Evolutionary conservation across 805 yeast species (phyloP).

Genomic region (Candida sphagnicola): DNA sequence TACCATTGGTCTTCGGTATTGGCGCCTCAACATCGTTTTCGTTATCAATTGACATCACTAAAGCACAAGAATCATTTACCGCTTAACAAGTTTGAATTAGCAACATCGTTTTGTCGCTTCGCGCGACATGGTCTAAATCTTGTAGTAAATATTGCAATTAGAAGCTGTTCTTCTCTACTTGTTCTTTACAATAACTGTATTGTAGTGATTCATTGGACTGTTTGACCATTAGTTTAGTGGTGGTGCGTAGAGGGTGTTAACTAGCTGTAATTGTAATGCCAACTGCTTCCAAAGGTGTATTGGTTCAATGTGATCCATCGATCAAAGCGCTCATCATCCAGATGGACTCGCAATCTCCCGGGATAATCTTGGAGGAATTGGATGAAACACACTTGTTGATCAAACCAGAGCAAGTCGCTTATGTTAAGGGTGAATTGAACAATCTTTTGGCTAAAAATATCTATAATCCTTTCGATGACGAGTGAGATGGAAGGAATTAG

Average conservation of each 20-base stretch:
- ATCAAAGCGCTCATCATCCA: slow-evolving; percentile 80
- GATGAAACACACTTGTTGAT: slow-evolving; percentile 90
- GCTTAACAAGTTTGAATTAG: too few relatives aligned
- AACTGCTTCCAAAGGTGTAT: slow-evolving; percentile 40
- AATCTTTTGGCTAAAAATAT: slow-evolving; percentile 75
- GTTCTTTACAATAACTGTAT: too few relatives aligned
- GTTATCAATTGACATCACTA: not conserved
- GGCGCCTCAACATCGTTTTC: not conserved
- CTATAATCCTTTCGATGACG: slow-evolving; percentile 79
- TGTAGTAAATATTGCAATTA: too few relatives aligned
- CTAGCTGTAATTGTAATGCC: too few relatives aligned
- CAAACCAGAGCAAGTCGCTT: slow-evolving; percentile 70
- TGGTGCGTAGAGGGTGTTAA: too few relatives aligned
- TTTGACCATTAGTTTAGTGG: too few relatives aligned
- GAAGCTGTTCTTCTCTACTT: too few relatives aligned
- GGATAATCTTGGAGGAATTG: slow-evolving; percentile 68
- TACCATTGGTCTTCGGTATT: not conserved
- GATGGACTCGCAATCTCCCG: slow-evolving; percentile 73
- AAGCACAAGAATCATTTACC: too few relatives aligned
- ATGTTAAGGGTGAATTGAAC: slow-evolving; percentile 74
- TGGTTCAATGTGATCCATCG: slow-evolving; percentile 78
- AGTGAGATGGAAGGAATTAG: too few relatives aligned
- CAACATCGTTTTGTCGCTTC: too few relatives aligned
- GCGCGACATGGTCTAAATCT: too few relatives aligned
- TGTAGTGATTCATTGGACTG: too few relatives aligned